Conservation (phyloP, 495 filamentous ascomycete species). For the Trichoderma reesei region DNA sequence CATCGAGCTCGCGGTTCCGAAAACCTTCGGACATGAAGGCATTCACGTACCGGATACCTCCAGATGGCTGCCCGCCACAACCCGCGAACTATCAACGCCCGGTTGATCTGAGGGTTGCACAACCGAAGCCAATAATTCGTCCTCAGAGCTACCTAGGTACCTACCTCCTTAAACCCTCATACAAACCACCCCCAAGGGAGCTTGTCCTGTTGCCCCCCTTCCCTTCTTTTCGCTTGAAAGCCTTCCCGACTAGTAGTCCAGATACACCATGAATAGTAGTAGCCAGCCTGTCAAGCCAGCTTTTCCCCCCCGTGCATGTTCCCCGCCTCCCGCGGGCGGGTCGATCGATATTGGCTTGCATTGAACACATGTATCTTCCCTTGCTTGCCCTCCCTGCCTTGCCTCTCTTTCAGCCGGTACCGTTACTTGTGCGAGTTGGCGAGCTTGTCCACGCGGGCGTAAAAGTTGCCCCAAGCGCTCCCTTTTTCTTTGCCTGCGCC, state of each 20-base stretch:
- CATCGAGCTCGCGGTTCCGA: no score
- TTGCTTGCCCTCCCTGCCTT: no score
- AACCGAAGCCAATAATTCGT: no score
- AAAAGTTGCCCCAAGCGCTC: neutral
- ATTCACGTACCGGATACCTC: no score
- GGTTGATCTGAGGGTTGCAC: no score
- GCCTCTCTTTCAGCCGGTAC: no score
- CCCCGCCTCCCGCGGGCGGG: slow-evolving; percentile 1
- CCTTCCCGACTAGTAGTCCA: neutral
- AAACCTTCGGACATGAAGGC: no score
- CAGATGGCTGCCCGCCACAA: no score
- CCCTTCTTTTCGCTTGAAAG: neutral
- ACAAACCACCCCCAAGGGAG: neutral
- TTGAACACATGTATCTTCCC: neutral
- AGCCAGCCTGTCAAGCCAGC: no score
- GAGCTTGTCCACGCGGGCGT: neutral
- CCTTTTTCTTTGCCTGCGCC: no score
- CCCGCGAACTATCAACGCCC: no score
- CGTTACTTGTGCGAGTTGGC: neutral
- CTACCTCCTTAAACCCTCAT: neutral
- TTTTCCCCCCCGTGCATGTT: neutral
- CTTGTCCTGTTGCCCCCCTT: neutral
- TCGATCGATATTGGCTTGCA: slow-evolving; percentile 7
- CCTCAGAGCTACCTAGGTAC: no score
- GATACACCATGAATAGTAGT: neutral